Evolutionary conservation across 2,329 filamentous ascomycete species (phyloP).

Genomic region (Diaporthe velutina): DNA sequence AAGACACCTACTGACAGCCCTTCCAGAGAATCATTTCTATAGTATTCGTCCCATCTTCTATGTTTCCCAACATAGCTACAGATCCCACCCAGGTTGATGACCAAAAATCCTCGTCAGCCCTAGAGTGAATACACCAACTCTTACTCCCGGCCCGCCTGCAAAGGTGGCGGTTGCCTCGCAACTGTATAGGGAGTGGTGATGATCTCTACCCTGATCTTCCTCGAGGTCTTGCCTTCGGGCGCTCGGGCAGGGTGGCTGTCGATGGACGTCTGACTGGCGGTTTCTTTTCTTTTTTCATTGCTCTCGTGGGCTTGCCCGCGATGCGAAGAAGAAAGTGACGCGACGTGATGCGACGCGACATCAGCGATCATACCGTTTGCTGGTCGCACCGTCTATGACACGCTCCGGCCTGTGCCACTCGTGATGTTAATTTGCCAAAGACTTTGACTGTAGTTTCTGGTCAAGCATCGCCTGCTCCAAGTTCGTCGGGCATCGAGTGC

Average conservation of each 20-base stretch:
- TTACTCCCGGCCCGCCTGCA: conserved; percentile 72
- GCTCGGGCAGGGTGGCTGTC: conserved; percentile 81
- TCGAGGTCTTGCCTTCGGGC: conserved; percentile 81
- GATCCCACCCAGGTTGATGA: conserved; percentile 97
- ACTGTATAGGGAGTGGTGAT: conserved; percentile 92
- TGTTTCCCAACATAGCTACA: conserved; percentile 94
- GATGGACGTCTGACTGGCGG: conserved; percentile 90
- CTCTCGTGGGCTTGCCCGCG: conserved; percentile 33
- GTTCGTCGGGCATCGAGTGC: too few relatives aligned
- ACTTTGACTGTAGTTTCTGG: not conserved
- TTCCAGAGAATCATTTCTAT: conserved; percentile 97
- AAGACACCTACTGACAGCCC: too few relatives aligned
- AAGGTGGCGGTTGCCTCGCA: conserved; percentile 66
- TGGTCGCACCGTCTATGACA: not conserved
- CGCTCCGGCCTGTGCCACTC: not conserved
- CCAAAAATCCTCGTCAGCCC: conserved; percentile 83
- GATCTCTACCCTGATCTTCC: conserved; percentile 83
- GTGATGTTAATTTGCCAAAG: too few relatives aligned
- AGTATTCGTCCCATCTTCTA: conserved; percentile 91
- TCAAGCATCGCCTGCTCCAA: too few relatives aligned
- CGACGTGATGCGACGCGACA: not conserved
- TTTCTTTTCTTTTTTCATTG: conserved; percentile 51
- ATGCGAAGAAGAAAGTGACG: conserved; percentile 36
- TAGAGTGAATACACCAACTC: conserved; percentile 82
- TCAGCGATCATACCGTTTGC: not conserved